Conservation (phyloP, 139 green algal species). For the Haematococcus lacustris region DNA sequence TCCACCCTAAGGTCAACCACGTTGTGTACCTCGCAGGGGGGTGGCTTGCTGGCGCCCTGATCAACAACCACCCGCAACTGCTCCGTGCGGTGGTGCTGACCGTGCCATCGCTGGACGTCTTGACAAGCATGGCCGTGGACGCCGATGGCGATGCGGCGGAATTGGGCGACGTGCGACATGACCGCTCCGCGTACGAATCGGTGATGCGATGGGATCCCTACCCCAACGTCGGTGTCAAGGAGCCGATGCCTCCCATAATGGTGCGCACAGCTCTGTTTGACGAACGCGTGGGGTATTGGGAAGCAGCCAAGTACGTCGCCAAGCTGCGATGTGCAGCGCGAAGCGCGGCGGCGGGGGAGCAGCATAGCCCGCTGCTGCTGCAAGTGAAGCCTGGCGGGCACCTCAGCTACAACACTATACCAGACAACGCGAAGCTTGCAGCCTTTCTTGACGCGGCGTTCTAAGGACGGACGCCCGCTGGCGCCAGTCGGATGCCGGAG, state of each 20-base stretch:
- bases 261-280: not conserved
- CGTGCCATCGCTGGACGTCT: slow-evolving; percentile 5
- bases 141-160: not conserved
- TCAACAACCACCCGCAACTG: slow-evolving; percentile 7
- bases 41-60: slow-evolving; percentile 13
- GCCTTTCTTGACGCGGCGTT: no score
- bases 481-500: no score
- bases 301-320: not conserved
- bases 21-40: slow-evolving; percentile 19
- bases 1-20: no score
- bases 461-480: no score
- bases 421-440: not conserved
- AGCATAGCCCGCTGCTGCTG: not conserved
- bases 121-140: not conserved
- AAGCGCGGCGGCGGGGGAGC: no score
- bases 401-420: not conserved
- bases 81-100: slow-evolving; percentile 7
- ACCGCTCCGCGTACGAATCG: not conserved
- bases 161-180: slow-evolving; percentile 1
- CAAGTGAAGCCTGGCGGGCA: not conserved
- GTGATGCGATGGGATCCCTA: not conserved
- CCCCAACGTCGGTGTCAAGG: not conserved
- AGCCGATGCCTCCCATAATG: not conserved
- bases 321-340: not conserved
- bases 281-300: not conserved